A percentile compares a stretch with the other conserved stretches of the same genome.
Evolutionary conservation across 2,329 filamentous ascomycete genomes (phyloP).

Genomic region (Fusarium aywerte): DNA sequence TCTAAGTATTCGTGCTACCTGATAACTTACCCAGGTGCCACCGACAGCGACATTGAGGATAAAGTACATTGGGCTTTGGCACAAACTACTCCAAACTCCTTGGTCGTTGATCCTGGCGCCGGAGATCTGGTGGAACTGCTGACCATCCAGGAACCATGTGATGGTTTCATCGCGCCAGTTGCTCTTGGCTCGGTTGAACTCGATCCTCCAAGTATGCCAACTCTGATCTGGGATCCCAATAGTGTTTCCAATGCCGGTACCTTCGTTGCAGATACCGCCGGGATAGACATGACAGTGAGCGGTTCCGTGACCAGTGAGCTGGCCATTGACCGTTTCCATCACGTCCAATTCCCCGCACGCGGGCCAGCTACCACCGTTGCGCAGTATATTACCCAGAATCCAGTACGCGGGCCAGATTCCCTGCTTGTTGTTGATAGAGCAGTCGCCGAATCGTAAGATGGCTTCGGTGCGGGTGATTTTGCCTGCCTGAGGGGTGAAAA

Average conservation of each 20-base stretch:
- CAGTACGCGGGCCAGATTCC: conserved; percentile 53
- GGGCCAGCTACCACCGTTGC: conserved; percentile 41
- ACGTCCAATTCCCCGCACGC: conserved; percentile 39
- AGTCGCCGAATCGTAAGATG: conserved; percentile 59
- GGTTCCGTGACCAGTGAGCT: conserved; percentile 34
- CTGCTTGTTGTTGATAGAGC: conserved; percentile 51
- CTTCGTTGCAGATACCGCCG: conserved; percentile 61
- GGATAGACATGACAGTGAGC: conserved; percentile 39
- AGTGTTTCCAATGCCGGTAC: conserved; percentile 54
- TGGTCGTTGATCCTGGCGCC: conserved; percentile 58
- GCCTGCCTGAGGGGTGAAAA: conserved; percentile 57
- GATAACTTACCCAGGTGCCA: conserved; percentile 58
- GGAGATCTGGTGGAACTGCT: conserved; percentile 55
- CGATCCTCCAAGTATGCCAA: conserved; percentile 62
- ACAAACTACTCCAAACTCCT: conserved; percentile 58
- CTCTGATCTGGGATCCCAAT: conserved; percentile 33
- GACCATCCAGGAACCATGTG: conserved; percentile 60
- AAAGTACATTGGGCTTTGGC: conserved; percentile 60
- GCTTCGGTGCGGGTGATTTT: conserved; percentile 56
- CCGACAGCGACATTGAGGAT: conserved; percentile 66
- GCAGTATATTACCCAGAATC: conserved; percentile 41
- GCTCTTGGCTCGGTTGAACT: conserved; percentile 57
- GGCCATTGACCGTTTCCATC: conserved; percentile 37
- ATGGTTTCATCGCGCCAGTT: conserved; percentile 61
- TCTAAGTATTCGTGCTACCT: fast-evolving